Conservation (phyloP, 129 eudicot species). For the Flaveria sonorensis region DNA sequence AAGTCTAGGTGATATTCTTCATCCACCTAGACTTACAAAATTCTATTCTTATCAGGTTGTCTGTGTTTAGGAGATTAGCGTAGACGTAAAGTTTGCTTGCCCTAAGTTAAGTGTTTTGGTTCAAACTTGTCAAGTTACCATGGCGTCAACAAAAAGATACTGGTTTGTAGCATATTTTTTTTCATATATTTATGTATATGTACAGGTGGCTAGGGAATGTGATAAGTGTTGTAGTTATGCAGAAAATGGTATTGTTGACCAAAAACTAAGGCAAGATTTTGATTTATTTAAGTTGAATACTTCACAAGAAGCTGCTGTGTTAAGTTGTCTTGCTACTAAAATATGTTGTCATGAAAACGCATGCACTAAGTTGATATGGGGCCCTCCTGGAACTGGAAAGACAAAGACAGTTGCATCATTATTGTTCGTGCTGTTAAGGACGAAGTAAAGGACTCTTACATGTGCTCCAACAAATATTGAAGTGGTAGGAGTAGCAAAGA, state of each 20-base stretch:
- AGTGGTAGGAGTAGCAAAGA: slow-evolving; percentile 50
- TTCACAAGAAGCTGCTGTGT: slow-evolving; percentile 56
- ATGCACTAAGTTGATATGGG: slow-evolving; percentile 67
- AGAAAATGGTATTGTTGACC: background rate
- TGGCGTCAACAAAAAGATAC: background rate
- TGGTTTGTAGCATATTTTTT: background rate
- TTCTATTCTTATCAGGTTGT: background rate
- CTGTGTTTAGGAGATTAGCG: background rate
- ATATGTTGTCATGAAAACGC: slow-evolving; percentile 38
- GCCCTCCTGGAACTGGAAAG: too few species aligned
- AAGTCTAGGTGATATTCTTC: too few species aligned
- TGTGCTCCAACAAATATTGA: slow-evolving; percentile 85
- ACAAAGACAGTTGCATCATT: slow-evolving; percentile 62
- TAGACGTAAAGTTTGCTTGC: background rate
- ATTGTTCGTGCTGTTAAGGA: slow-evolving; percentile 35
- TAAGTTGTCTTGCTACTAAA: slow-evolving; percentile 43
- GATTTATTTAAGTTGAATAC: slow-evolving; percentile 41
- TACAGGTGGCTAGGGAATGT: slow-evolving; percentile 44
- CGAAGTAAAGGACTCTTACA: slow-evolving; percentile 52
- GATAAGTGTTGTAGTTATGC: slow-evolving; percentile 30
- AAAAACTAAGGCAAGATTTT: slow-evolving; percentile 21
- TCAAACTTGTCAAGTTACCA: background rate
- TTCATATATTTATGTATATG: background rate
- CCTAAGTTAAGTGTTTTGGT: background rate
- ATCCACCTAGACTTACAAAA: too few species aligned